Percentiles rank a stretch among this genome's conserved stretches.
phyloP scores from a whole-genome alignment of 495 filamentous ascomycete genomes.

The Letharia lupina region DNA sequence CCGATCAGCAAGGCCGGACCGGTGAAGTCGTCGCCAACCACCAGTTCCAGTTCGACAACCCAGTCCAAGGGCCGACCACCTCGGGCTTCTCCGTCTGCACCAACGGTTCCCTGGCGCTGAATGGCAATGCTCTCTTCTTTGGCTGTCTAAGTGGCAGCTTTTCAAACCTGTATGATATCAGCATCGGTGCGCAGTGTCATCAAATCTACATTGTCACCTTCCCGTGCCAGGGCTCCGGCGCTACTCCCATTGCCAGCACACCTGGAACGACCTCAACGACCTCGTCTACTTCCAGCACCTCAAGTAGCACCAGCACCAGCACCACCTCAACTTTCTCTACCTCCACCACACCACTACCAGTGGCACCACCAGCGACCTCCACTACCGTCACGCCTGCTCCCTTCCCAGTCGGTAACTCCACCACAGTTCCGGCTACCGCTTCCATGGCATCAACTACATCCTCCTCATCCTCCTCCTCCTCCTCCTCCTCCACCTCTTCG shows the following conservation, averaged over 20 bases:
- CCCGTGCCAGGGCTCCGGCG: slow-evolving; percentile 1
- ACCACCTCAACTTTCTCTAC: not conserved
- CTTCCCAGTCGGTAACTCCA: slow-evolving; percentile 15
- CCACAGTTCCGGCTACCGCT: not conserved
- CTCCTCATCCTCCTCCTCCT: not conserved
- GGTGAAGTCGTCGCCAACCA: slow-evolving; percentile 65
- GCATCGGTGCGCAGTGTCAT: slow-evolving; percentile 44
- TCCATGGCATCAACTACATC: not conserved
- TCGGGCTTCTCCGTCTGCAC: slow-evolving; percentile 55
- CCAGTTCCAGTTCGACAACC: slow-evolving; percentile 69
- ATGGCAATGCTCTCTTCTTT: slow-evolving; percentile 51
- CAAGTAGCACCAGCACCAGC: not conserved
- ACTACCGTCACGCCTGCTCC: not conserved
- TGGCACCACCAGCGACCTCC: not conserved
- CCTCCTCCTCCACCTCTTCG: not conserved
- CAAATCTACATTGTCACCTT: slow-evolving; percentile 43
- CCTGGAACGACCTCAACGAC: no score
- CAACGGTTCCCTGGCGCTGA: slow-evolving; percentile 51
- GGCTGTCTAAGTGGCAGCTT: slow-evolving; percentile 56
- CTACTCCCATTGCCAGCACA: not conserved
- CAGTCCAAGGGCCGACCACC: slow-evolving; percentile 58
- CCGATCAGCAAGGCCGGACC: slow-evolving; percentile 47
- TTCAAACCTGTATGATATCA: slow-evolving; percentile 53
- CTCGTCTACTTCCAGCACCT: not conserved
- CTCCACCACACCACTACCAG: not conserved